These are phyloP conservation scores for Cladosporium sphaerospermum DNA, from an alignment of 2,329 filamentous ascomycete species.

Conservation along the genomic window DNA sequence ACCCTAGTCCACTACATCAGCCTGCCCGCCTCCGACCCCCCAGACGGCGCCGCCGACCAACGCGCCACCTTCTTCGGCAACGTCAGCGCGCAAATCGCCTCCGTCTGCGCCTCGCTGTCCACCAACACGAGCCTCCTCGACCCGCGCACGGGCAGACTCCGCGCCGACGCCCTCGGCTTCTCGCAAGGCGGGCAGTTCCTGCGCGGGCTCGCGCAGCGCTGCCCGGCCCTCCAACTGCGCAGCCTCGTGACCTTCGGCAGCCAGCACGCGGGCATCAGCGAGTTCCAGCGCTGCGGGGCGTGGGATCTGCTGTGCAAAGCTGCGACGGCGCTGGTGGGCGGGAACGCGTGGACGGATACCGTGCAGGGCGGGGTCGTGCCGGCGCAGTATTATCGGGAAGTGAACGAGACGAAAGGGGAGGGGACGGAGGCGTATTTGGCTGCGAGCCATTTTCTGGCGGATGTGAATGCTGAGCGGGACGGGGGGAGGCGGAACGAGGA, in stretches of 20 bases:
- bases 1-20: constrained; percentile 78
- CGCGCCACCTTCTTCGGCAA: constrained; percentile 65
- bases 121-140: constrained; percentile 66
- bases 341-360: constrained; percentile 71
- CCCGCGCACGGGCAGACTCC: too few relatives aligned
- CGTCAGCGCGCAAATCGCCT: constrained; percentile 91
- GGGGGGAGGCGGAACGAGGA: constrained; percentile 57
- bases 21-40: constrained; percentile 51
- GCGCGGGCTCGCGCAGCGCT: constrained; percentile 82
- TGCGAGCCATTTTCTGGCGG: constrained; percentile 80
- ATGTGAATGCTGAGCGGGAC: constrained; percentile 87
- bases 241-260: constrained; percentile 83
- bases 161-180: constrained; percentile 84
- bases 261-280: constrained; percentile 85
- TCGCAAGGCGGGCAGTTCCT: constrained; percentile 95
- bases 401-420: constrained; percentile 49
- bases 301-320: constrained; percentile 76
- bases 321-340: constrained; percentile 69
- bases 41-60: constrained; percentile 14
- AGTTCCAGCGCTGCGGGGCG: constrained; percentile 67
- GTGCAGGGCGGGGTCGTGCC: constrained; percentile 79
- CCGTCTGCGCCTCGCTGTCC: constrained; percentile 68
- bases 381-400: constrained; percentile 88
- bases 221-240: constrained; percentile 75
- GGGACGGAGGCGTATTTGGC: constrained; percentile 62